phyloP scores from a whole-genome alignment of 768 basidiomycete species.

The Goffeauzyma gilvescens region DNA sequence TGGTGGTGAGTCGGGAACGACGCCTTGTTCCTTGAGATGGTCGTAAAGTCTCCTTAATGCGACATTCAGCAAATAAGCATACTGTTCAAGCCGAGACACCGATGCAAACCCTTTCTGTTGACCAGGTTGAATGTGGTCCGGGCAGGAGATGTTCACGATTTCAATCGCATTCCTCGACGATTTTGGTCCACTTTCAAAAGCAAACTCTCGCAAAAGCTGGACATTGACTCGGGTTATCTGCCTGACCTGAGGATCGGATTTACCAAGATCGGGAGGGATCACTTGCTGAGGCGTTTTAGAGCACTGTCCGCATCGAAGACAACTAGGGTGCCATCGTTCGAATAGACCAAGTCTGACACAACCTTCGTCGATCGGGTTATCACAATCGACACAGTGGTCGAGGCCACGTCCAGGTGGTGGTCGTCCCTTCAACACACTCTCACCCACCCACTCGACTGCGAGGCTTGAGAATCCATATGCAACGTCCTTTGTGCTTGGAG shows the following conservation, averaged over 20 bases:
- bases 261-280: too few relatives aligned
- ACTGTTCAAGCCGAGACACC: slow-evolving; percentile 88
- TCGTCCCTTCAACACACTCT: slow-evolving; percentile 28
- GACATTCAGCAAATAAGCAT: slow-evolving; percentile 88
- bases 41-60: slow-evolving; percentile 78
- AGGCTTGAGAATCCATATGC: slow-evolving; percentile 84
- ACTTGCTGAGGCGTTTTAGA: too few relatives aligned
- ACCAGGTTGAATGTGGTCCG: slow-evolving; percentile 49
- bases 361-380: slow-evolving; percentile 85
- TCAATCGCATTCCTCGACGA: slow-evolving; percentile 35
- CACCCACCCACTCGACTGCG: slow-evolving; percentile 40
- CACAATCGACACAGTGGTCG: slow-evolving; percentile 79
- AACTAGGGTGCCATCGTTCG: slow-evolving; percentile 88
- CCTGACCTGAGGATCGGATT: too few relatives aligned
- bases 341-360: slow-evolving; percentile 90
- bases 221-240: too few relatives aligned
- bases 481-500: slow-evolving; percentile 64
- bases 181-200: too few relatives aligned
- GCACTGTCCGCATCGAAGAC: slow-evolving; percentile 51
- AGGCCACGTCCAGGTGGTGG: slow-evolving; percentile 9
- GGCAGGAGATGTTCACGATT: slow-evolving; percentile 46
- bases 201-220: too few relatives aligned
- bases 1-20: slow-evolving; percentile 63
- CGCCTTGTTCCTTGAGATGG: slow-evolving; percentile 58
- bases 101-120: slow-evolving; percentile 66